A percentile compares a stretch with the other conserved stretches of the same genome.
phyloP scores from a whole-genome alignment of 1,139 yeast genomes.

The Kazachstania sp. region DNA sequence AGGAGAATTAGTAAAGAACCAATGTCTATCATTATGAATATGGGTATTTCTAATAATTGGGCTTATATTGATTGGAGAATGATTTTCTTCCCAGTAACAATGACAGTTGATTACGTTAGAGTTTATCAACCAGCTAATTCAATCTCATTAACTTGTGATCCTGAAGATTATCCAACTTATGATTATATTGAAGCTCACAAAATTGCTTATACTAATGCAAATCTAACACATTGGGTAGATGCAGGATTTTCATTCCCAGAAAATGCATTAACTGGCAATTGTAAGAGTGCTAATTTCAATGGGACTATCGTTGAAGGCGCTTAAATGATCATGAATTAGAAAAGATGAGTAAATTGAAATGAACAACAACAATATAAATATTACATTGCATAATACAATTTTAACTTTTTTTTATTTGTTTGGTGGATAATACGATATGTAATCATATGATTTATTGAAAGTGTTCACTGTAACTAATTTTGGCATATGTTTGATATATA shows the following conservation, averaged over 20 bases:
- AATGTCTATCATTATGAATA: constrained; percentile 67
- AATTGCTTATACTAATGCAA: constrained; percentile 53
- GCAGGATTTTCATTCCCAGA: constrained; percentile 65
- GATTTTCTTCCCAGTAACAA: constrained; percentile 55
- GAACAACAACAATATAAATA: too few species aligned
- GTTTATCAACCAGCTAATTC: constrained; percentile 60
- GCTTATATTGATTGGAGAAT: constrained; percentile 73
- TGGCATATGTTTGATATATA: not conserved
- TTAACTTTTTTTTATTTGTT: too few species aligned
- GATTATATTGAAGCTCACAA: constrained; percentile 61
- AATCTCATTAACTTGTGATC: constrained; percentile 62
- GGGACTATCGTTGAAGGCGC: not conserved
- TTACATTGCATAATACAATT: too few species aligned
- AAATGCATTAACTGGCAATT: constrained; percentile 40
- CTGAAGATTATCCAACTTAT: constrained; percentile 59
- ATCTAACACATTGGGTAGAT: constrained; percentile 54
- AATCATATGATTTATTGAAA: too few species aligned
- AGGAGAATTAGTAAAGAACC: constrained; percentile 76
- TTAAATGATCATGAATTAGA: not conserved
- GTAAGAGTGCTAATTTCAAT: constrained; percentile 30
- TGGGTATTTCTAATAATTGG: constrained; percentile 79
- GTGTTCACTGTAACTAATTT: too few species aligned
- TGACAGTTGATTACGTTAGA: constrained; percentile 69
- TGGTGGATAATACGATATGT: too few species aligned
- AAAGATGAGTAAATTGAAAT: not conserved